phyloP scores from a whole-genome alignment of 306 rosid genomes.

The Myrica gale region DNA sequence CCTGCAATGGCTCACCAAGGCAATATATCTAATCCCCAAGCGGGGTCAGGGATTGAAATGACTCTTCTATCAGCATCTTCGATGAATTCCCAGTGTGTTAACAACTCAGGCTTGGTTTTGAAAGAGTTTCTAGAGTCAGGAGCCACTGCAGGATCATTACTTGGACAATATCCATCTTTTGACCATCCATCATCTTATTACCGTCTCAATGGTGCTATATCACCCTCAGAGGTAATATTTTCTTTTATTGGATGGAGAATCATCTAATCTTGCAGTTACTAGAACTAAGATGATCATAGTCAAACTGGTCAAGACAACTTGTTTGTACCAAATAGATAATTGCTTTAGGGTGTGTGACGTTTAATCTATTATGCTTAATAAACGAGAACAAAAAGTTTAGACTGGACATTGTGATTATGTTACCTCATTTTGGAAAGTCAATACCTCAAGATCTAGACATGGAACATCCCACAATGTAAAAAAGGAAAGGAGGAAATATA shows the following conservation, averaged over 20 bases:
- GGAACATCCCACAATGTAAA: not conserved
- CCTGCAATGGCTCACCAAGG: constrained; percentile 39
- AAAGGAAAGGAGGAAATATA: not conserved
- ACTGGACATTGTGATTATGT: not conserved
- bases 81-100: constrained; percentile 48
- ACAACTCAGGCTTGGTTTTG: constrained; percentile 69
- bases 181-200: constrained; percentile 53
- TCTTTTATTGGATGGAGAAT: not conserved
- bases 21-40: constrained; percentile 45
- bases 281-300: not conserved
- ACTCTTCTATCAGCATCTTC: constrained; percentile 73
- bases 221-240: constrained; percentile 51
- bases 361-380: not conserved
- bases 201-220: constrained; percentile 45
- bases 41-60: constrained; percentile 63
- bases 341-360: not conserved
- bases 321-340: not conserved
- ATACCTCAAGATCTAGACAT: not conserved
- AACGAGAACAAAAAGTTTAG: no score
- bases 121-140: constrained; percentile 76
- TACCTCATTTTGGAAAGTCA: not conserved
- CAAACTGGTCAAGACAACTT: not conserved
- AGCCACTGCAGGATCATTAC: constrained; percentile 49
- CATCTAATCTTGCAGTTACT: not conserved
- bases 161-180: constrained; percentile 58